phyloP scores from a whole-genome alignment of 169 alveolate species.

The Cryptosporidium parvum region DNA sequence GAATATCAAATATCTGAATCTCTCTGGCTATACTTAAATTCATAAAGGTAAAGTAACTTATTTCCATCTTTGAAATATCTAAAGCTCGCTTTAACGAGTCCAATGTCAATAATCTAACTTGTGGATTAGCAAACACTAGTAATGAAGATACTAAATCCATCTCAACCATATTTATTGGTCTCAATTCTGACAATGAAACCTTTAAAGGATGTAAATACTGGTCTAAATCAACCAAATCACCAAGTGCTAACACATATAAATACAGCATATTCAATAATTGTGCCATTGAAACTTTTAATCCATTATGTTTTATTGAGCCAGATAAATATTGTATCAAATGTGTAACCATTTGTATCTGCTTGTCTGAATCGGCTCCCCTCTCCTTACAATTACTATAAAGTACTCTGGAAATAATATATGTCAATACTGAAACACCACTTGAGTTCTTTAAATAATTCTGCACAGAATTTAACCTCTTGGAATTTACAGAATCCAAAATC shows the following conservation, averaged over 20 bases:
- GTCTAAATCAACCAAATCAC: slow-evolving; percentile 27
- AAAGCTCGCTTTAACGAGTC: slow-evolving; percentile 6
- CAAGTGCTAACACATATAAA: slow-evolving; percentile 43
- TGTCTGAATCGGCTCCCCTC: neutral
- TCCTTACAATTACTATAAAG: slow-evolving; percentile 21
- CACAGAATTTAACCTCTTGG: neutral
- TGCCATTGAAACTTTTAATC: neutral
- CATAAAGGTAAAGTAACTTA: slow-evolving; percentile 16
- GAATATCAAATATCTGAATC: neutral
- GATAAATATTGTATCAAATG: slow-evolving; percentile 35
- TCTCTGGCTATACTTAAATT: slow-evolving; percentile 30
- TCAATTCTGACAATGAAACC: neutral
- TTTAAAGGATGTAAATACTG: slow-evolving; percentile 35
- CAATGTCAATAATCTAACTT: slow-evolving; percentile 9
- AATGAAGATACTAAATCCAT: slow-evolving; percentile 57
- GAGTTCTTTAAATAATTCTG: neutral
- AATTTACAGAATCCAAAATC: neutral
- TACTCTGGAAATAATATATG: slow-evolving; percentile 36
- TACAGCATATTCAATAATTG: slow-evolving; percentile 38
- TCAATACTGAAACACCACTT: slow-evolving; percentile 30
- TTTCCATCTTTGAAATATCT: neutral
- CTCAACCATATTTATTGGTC: neutral
- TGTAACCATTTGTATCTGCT: slow-evolving; percentile 16
- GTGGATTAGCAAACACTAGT: slow-evolving; percentile 35
- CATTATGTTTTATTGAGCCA: neutral